Evolutionary conservation across 1,139 yeast genomes (phyloP).

Genomic region (Kodamaea anthophila): DNA sequence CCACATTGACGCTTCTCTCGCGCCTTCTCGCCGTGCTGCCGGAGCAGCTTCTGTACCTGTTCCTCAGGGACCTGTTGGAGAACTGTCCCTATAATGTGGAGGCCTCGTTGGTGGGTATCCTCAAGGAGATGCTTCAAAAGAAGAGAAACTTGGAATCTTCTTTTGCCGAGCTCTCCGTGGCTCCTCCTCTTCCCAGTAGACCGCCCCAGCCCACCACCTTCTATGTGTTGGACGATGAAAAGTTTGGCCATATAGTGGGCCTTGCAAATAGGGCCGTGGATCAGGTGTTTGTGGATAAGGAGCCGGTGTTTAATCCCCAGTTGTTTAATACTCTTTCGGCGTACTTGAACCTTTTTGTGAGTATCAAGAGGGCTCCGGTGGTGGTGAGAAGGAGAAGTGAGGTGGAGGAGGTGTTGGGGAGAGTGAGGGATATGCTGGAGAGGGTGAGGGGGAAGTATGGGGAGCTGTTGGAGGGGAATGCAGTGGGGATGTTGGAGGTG

Average conservation of each 20-base stretch:
- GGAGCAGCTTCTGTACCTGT: constrained; percentile 52
- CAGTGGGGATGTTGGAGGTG: constrained; percentile 33
- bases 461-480: constrained; percentile 24
- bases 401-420: constrained; percentile 16
- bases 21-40: constrained; percentile 51
- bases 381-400: constrained; percentile 15
- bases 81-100: constrained; percentile 65
- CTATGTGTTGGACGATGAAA: constrained; percentile 31
- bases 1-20: constrained; percentile 45
- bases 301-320: constrained; percentile 13
- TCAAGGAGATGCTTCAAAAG: constrained; percentile 55
- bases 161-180: neutral
- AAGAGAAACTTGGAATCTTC: constrained; percentile 10
- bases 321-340: constrained; percentile 43
- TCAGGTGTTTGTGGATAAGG: constrained; percentile 20
- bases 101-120: constrained; percentile 54
- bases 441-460: constrained; percentile 12
- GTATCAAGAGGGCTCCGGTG: constrained; percentile 25
- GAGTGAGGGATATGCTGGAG: constrained; percentile 13
- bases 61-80: constrained; percentile 57
- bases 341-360: constrained; percentile 49
- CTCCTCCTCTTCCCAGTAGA: constrained; percentile 21
- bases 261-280: constrained; percentile 30
- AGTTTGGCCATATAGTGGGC: constrained; percentile 34
- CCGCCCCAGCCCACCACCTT: constrained; percentile 17